phyloP scores from a whole-genome alignment of 2,329 filamentous ascomycete species.

The Lachnellula willkommii region DNA sequence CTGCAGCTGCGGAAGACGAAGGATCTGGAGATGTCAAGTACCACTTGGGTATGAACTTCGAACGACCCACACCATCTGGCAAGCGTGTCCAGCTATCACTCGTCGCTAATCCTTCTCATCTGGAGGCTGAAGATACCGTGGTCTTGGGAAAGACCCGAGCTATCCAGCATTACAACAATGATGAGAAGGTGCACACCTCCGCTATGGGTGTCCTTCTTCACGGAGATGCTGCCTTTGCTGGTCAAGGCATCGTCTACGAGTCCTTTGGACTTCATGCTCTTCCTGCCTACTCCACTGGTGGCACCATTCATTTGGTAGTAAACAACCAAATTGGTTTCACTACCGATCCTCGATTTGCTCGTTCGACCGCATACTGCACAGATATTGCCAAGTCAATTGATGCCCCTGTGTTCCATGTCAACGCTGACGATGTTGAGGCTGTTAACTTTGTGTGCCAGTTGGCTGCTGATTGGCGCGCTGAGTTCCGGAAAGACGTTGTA shows the following conservation, averaged over 20 bases:
- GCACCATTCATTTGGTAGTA: constrained; percentile 93
- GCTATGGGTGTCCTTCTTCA: constrained; percentile 96
- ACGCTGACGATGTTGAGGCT: constrained; percentile 96
- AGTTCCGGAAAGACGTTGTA: constrained; percentile 98
- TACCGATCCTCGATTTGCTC: constrained; percentile 93
- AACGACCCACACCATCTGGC: constrained; percentile 93
- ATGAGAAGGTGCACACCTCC: constrained; percentile 80
- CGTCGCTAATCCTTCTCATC: constrained; percentile 95
- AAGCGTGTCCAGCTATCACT: constrained; percentile 99
- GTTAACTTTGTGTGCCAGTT: constrained; percentile 98
- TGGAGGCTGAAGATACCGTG: constrained; percentile 97
- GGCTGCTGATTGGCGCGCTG: constrained; percentile 93
- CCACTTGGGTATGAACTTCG: constrained; percentile 99
- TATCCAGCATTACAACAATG: constrained; percentile 98
- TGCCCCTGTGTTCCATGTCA: constrained; percentile 97
- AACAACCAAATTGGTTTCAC: constrained; percentile 99
- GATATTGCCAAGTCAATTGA: constrained; percentile 99
- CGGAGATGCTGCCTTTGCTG: constrained; percentile 95
- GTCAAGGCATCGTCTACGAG: constrained; percentile 96
- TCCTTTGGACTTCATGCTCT: constrained; percentile 96
- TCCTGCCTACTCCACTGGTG: constrained; percentile 92
- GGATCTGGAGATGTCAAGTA: constrained; percentile 99
- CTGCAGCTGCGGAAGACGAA: constrained; percentile 81
- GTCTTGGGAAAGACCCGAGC: constrained; percentile 96
- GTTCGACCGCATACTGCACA: constrained; percentile 97